Percentiles rank a stretch among this genome's conserved stretches.
Evolutionary conservation across 176 grass and related monocot species (phyloP).

Genomic region (Aegilops speltoides): DNA sequence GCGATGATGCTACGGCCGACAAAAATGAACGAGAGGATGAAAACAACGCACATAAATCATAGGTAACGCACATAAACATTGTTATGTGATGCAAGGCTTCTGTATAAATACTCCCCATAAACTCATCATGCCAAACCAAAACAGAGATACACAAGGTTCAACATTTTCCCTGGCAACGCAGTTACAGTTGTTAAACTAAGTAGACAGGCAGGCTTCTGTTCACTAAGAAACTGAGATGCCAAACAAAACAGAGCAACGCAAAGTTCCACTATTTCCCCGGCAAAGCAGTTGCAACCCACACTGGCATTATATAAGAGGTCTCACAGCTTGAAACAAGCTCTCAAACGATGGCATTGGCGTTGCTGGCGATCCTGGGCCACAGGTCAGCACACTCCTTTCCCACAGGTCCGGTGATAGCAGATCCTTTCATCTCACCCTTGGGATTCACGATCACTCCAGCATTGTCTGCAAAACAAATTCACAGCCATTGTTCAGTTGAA

Average conservation of each 20-base stretch:
- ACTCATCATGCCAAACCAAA: too few relatives aligned
- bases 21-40: too few relatives aligned
- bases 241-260: not conserved
- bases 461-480: slow-evolving; percentile 35
- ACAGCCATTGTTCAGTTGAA: not conserved
- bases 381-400: slow-evolving; percentile 67
- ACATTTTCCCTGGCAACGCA: too few relatives aligned
- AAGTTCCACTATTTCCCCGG: not conserved
- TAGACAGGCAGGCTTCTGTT: not conserved
- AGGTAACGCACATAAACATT: too few relatives aligned
- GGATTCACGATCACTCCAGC: slow-evolving; percentile 72
- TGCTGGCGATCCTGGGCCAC: slow-evolving; percentile 66
- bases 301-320: not conserved
- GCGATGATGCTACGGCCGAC: too few relatives aligned
- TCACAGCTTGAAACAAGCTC: slow-evolving; percentile 24
- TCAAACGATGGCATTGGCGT: slow-evolving; percentile 66
- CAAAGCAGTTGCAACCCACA: not conserved
- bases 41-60: too few relatives aligned
- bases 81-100: too few relatives aligned
- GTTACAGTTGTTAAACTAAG: too few relatives aligned
- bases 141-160: too few relatives aligned
- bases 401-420: slow-evolving; percentile 59
- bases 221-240: slow-evolving; percentile 16
- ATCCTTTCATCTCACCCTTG: slow-evolving; percentile 73
- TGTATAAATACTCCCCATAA: too few relatives aligned